Base-by-base conservation (phyloP, 345 rosid genomes). In the Camelina sativa region DNA sequence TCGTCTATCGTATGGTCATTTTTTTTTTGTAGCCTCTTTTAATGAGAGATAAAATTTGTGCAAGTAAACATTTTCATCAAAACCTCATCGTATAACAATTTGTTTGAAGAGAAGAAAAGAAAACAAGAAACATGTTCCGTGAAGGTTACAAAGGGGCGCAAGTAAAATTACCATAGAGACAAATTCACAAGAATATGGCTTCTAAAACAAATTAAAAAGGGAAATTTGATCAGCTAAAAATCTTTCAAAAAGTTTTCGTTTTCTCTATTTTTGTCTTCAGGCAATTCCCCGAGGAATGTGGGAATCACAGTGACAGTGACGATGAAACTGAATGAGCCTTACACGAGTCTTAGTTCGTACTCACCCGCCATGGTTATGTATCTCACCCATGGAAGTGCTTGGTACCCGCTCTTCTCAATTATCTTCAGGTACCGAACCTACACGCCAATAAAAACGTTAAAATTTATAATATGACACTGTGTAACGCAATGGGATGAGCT, bases 281-380 rank as follows among this genome's bases (percentile, higher is more conserved):
- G 9, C 11, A 17, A 32, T 35, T 44, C 44, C 53, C 23, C 8
- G 35, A 70, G 54, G 54, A 25, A 68, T 28, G 48, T 37, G 54
- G 80, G 44, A 25, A 67, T 30, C 57, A 58, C 17, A 56, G 12
- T 57, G 56, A 22, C 19, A 66, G 37, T 22, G 38, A 60, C n/a
- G 23, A 62, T 23, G 54, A 55, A 76, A 44, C 2, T 22, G 37
- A 44, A 72, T 40, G 76, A 50, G 57, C 71, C 63, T 77, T 67
- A 88, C 71, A 86, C 74, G 67, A 93, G 93, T 79, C 98, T 81
- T 62, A 91, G 85, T 74, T 94, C 96, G 40, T 94, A 94, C 75
- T 94, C 98, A 54, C 97, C 98, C 51, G 95, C 98, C 97, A 87
- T 94, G 46, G 98, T 91, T 73, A 94, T 94, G 84, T 89, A 94